Evolutionary conservation across 1,284 basidiomycete genomes (phyloP).

Genomic region (Papiliotrema laurentii): DNA sequence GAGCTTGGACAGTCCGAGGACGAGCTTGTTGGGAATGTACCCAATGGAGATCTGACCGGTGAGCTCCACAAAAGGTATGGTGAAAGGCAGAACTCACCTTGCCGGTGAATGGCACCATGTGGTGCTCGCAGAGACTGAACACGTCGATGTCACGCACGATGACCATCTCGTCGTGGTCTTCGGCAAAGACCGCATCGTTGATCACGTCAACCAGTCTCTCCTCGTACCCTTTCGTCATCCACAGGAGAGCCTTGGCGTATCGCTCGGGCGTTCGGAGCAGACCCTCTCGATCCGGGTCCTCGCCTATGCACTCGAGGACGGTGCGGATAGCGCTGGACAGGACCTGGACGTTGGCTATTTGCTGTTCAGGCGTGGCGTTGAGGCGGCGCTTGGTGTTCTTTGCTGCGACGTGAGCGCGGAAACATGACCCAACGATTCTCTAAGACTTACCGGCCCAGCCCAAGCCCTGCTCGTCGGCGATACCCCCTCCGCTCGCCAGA

Average conservation of each 20-base stretch:
- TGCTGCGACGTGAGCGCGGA: slow-evolving; percentile 52
- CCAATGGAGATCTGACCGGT: slow-evolving; percentile 63
- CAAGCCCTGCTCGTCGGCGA: slow-evolving; percentile 80
- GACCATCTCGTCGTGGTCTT: slow-evolving; percentile 99
- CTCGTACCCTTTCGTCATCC: slow-evolving; percentile 99
- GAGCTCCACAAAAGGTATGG: slow-evolving; percentile 1
- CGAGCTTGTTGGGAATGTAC: slow-evolving; percentile 94
- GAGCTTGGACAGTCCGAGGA: slow-evolving; percentile 94
- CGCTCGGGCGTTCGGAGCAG: slow-evolving; percentile 86
- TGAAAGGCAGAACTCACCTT: slow-evolving; percentile 59
- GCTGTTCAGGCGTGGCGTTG: slow-evolving; percentile 70
- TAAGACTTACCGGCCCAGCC: slow-evolving; percentile 82
- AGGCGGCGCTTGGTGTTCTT: slow-evolving; percentile 84
- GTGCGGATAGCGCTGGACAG: slow-evolving; percentile 82
- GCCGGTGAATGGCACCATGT: slow-evolving; percentile 96
- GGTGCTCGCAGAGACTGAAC: slow-evolving; percentile 96
- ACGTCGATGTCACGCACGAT: slow-evolving; percentile 97
- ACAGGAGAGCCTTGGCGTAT: slow-evolving; percentile 95
- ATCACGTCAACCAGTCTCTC: slow-evolving; percentile 93
- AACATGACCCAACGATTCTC: background rate
- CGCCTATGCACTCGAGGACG: slow-evolving; percentile 94
- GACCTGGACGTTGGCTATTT: slow-evolving; percentile 65
- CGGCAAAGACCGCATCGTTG: slow-evolving; percentile 96
- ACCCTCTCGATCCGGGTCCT: slow-evolving; percentile 94
- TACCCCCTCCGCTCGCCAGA: slow-evolving; percentile 35